Conservation (phyloP, 192 early-diverging fungal species). For the Backusella sp. region DNA sequence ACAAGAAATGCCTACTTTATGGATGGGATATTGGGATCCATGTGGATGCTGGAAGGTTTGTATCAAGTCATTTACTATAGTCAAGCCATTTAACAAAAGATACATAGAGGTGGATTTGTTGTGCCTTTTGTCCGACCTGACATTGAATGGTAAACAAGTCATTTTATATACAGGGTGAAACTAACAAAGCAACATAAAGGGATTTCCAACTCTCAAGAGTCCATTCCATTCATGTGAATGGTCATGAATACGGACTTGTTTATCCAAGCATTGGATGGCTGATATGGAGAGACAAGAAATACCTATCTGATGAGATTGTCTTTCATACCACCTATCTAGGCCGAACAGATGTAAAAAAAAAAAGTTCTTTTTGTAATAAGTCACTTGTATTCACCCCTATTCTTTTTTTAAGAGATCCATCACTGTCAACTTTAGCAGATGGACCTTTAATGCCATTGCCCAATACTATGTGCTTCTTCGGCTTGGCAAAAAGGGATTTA, state of each 20-base stretch:
- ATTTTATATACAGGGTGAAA: too few species aligned
- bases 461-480: slow-evolving; percentile 84
- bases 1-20: slow-evolving; percentile 54
- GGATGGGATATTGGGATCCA: slow-evolving; percentile 78
- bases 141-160: slow-evolving; percentile 59
- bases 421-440: slow-evolving; percentile 76
- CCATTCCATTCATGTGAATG: slow-evolving; percentile 75
- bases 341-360: neutral
- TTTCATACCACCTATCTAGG: slow-evolving; percentile 77
- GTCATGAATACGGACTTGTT: slow-evolving; percentile 84
- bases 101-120: slow-evolving; percentile 68
- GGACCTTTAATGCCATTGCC: slow-evolving; percentile 65
- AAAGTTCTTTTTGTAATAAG: neutral
- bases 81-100: too few species aligned
- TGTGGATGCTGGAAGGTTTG: slow-evolving; percentile 72
- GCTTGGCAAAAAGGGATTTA: slow-evolving; percentile 64
- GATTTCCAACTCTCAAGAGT: slow-evolving; percentile 65
- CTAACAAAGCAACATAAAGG: neutral
- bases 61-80: neutral
- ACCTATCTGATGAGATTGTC: slow-evolving; percentile 70
- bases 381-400: neutral
- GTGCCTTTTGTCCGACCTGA: slow-evolving; percentile 79
- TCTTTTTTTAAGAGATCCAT: too few species aligned
- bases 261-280: slow-evolving; percentile 85
- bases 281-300: slow-evolving; percentile 66